phyloP scores from a whole-genome alignment of 2,329 filamentous ascomycete species.

The Apiospora saccharicola region DNA sequence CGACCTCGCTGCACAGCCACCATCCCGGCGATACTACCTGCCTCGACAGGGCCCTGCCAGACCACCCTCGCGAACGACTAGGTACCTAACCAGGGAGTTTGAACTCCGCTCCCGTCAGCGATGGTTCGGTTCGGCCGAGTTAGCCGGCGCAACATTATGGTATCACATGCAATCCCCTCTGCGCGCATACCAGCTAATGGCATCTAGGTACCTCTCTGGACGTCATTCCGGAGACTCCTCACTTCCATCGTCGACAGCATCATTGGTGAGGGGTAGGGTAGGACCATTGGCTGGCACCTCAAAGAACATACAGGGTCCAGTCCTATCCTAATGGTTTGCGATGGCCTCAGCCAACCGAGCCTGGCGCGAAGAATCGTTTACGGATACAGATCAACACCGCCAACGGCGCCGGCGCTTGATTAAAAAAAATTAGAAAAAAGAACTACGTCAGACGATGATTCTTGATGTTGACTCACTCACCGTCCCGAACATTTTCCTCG shows the following conservation, averaged over 20 bases:
- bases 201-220: too few relatives aligned
- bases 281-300: not conserved
- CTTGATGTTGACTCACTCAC: not conserved
- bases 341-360: not conserved
- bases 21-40: not conserved
- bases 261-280: not conserved
- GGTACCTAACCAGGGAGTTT: too few relatives aligned
- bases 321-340: not conserved
- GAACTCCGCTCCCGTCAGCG: not conserved
- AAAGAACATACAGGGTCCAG: not conserved
- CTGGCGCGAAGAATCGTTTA: not conserved
- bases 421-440: too few relatives aligned
- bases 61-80: not conserved
- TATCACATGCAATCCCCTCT: not conserved
- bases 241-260: not conserved
- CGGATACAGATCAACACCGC: not conserved
- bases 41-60: not conserved
- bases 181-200: not conserved
- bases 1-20: not conserved
- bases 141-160: not conserved
- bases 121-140: not conserved
- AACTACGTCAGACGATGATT: not conserved
- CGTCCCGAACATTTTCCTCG: not conserved
- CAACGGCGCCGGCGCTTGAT: not conserved
- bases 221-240: not conserved